Evolutionary conservation across 495 filamentous ascomycete genomes (phyloP).

Genomic region (Hyphodiscus hymeniophilus): DNA sequence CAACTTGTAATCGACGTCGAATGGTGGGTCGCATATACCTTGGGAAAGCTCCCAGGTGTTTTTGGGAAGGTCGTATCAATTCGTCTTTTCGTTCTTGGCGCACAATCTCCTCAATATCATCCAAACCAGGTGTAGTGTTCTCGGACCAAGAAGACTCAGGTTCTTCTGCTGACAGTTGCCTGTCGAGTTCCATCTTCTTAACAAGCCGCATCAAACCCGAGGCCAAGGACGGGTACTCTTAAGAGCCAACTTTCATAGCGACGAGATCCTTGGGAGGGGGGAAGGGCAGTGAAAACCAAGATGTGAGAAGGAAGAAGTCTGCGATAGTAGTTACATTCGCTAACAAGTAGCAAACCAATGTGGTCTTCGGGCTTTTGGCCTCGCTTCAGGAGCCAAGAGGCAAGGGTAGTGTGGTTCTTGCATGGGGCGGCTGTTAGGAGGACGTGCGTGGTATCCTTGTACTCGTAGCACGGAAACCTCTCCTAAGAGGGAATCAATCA

Average conservation of each 20-base stretch:
- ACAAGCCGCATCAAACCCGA: neutral
- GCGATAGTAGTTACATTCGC: conserved; percentile 17
- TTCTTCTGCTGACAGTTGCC: neutral
- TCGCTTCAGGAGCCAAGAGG: conserved; percentile 1
- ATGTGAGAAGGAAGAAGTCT: conserved; percentile 4
- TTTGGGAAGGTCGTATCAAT: neutral
- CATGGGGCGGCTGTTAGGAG: neutral
- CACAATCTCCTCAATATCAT: conserved; percentile 19
- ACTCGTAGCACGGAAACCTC: neutral
- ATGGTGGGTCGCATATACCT: conserved; percentile 8
- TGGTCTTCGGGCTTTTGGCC: neutral
- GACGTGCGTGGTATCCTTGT: neutral
- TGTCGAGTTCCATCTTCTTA: neutral
- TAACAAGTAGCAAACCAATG: neutral
- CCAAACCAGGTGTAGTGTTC: conserved; percentile 8
- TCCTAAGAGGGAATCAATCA: neutral
- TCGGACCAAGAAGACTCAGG: conserved; percentile 9
- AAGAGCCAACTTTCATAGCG: conserved; percentile 6
- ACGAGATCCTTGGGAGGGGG: neutral
- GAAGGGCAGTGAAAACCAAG: neutral
- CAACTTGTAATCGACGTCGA: conserved; percentile 7
- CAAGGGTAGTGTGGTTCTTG: neutral
- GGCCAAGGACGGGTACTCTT: neutral
- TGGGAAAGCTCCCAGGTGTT: neutral
- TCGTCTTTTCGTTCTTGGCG: conserved; percentile 3